These are phyloP conservation scores for Pythium angustatum DNA, from an alignment of 352 stramenopile species.

Conservation along the genomic window DNA sequence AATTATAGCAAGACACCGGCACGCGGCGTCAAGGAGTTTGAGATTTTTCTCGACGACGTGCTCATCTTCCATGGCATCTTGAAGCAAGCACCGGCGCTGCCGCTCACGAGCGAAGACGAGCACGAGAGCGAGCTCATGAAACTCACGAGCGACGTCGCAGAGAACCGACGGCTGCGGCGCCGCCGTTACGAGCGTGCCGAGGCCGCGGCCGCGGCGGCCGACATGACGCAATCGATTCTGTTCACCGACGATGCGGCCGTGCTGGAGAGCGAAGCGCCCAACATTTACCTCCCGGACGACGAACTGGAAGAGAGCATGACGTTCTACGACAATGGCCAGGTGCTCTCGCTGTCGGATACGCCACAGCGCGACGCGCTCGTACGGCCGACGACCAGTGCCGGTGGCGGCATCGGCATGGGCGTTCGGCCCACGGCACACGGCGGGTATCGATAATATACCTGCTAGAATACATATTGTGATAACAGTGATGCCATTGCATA, in stretches of 20 bases:
- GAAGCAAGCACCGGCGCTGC: conserved; percentile 42
- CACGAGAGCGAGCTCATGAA: conserved; percentile 25
- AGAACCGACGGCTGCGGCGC: conserved; percentile 45
- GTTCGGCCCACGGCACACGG: too few species aligned
- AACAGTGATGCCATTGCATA: too few species aligned
- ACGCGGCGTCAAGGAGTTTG: conserved; percentile 77
- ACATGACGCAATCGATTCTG: conserved; percentile 70
- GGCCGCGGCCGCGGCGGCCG: conserved; percentile 37
- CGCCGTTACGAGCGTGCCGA: conserved; percentile 52
- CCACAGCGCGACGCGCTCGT: conserved; percentile 39
- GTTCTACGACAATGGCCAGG: conserved; percentile 76
- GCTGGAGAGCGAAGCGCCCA: conserved; percentile 44
- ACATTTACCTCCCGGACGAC: conserved; percentile 68
- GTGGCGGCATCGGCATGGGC: conserved; percentile 7
- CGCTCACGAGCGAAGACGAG: conserved; percentile 30
- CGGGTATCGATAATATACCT: conserved; percentile 13
- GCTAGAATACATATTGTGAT: not conserved
- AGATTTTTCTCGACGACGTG: conserved; percentile 84
- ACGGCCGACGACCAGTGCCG: conserved; percentile 54
- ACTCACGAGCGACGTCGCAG: conserved; percentile 25
- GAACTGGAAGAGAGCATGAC: conserved; percentile 61
- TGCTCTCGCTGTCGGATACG: conserved; percentile 62
- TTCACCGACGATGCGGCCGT: conserved; percentile 76
- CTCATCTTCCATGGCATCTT: conserved; percentile 70
- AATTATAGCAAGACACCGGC: conserved; percentile 88